A percentile compares a stretch with the other conserved stretches of the same genome.
phyloP scores from a whole-genome alignment of 2,329 filamentous ascomycete genomes.

The Apiospora aurea region DNA sequence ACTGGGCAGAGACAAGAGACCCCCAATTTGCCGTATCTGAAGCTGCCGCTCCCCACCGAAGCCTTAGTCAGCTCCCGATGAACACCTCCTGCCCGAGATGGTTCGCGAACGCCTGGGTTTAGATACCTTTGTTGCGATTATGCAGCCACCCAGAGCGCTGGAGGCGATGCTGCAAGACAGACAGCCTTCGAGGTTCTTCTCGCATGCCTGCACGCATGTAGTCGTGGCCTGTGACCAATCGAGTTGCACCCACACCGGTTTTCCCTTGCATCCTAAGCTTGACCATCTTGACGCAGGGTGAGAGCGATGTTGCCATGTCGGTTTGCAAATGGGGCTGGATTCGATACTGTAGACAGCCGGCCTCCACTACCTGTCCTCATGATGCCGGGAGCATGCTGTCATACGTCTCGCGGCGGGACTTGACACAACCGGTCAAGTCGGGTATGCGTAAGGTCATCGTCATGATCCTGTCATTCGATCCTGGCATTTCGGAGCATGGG shows the following conservation, averaged over 20 bases:
- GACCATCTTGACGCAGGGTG: not conserved
- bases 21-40: not conserved
- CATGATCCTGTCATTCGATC: constrained; percentile 2
- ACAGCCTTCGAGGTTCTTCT: constrained; percentile 2
- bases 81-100: constrained; percentile 9
- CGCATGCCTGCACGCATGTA: not conserved
- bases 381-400: not conserved
- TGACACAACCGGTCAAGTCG: constrained; percentile 9
- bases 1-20: not conserved
- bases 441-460: not conserved
- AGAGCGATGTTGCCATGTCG: not conserved
- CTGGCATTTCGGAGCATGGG: not conserved
- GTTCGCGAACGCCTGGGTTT: constrained; percentile 4
- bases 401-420: not conserved
- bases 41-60: not conserved
- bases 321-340: not conserved
- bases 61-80: constrained; percentile 6
- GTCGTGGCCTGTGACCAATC: not conserved
- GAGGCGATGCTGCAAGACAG: not conserved
- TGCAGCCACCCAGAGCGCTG: not conserved
- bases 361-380: not conserved
- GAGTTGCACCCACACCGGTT: constrained; percentile 6
- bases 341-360: not conserved
- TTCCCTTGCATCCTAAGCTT: not conserved
- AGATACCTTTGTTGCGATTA: not conserved